Base-by-base conservation (phyloP, 1,284 basidiomycete genomes). In the Ustilago xerochloae region DNA sequence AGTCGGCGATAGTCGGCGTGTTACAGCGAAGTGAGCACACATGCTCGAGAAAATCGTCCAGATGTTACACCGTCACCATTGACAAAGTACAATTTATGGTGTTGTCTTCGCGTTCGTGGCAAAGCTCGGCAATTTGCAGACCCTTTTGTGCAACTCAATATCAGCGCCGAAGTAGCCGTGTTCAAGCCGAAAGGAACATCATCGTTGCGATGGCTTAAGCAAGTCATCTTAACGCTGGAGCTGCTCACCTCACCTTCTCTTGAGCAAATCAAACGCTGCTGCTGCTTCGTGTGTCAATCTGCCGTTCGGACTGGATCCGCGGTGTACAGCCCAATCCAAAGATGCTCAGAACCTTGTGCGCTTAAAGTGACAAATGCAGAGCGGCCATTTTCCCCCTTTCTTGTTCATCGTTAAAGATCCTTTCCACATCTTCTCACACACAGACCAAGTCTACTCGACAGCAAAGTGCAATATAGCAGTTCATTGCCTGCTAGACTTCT, bases 81-180 rank as follows among this genome's bases (percentile, higher is more conserved):
- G n/a, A n/a, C n/a, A n/a, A n/a, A n/a, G n/a, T n/a, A n/a, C n/a
- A n/a, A n/a, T n/a, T n/a, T n/a, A n/a, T n/a, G n/a, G n/a, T n/a
- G n/a, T n/a, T n/a, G n/a, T n/a, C n/a, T n/a, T n/a, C n/a, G n/a
- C n/a, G n/a, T n/a, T 24, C 41, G 26, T 18, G 41, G 41, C 22
- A 43, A 43, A 43, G 2, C 51, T 53, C 51, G 51, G 51, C 38
- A 51, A 28, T 28, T 28, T 43, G 7, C 18, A 29, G n/a, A n/a
- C n/a, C n/a, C 36, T 22, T 20, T n/a, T 16, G 20, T 15, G 9
- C 7, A 38, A 41, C 8, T 6, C 32, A 24, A 53, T 47, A n/a
- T 3, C 10, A 4, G 41, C 32, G 57, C 63, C 63, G 63, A 55
- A 60, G 51, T 65, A 65, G 63, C 63, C 63, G 63, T 39, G 48